Conservation (phyloP, 441 rosid species). For the Gossypium aridum region DNA sequence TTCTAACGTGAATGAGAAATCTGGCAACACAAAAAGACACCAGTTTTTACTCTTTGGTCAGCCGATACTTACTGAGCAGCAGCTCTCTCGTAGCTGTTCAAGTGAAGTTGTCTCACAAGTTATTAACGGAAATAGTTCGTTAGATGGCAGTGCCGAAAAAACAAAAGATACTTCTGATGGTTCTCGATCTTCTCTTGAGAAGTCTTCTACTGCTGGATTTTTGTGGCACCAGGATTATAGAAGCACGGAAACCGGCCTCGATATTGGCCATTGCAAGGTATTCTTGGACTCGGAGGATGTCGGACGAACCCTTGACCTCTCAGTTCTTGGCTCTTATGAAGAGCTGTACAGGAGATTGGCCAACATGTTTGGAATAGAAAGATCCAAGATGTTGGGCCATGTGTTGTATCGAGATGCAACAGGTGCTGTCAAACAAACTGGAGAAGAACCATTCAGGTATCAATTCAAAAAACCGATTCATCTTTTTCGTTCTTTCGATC, state of each 20-base stretch:
- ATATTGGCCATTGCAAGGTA: constrained; percentile 81
- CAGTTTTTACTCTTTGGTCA: constrained; percentile 85
- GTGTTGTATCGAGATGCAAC: constrained; percentile 65
- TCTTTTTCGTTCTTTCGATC: background rate
- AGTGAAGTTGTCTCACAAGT: constrained; percentile 37
- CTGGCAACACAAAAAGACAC: constrained; percentile 45
- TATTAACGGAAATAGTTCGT: constrained; percentile 21
- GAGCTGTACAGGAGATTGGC: constrained; percentile 59
- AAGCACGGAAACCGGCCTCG: constrained; percentile 30
- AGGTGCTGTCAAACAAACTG: constrained; percentile 53
- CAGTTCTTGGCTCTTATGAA: constrained; percentile 67
- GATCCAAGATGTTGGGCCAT: constrained; percentile 43
- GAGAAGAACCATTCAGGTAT: constrained; percentile 91
- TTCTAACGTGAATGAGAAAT: constrained; percentile 45
- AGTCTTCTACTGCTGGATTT: constrained; percentile 27
- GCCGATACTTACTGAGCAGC: constrained; percentile 84
- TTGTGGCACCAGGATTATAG: constrained; percentile 40
- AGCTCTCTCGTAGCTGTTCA: constrained; percentile 42
- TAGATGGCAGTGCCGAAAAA: constrained; percentile 21
- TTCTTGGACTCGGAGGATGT: constrained; percentile 90
- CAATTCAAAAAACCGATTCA: background rate
- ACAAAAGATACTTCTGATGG: constrained; percentile 25
- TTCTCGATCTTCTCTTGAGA: constrained; percentile 20
- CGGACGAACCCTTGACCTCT: constrained; percentile 79
- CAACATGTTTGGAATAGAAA: constrained; percentile 67